Evolutionary conservation across 2,329 filamentous ascomycete species (phyloP).

Genomic region (Aspergillus sp.): DNA sequence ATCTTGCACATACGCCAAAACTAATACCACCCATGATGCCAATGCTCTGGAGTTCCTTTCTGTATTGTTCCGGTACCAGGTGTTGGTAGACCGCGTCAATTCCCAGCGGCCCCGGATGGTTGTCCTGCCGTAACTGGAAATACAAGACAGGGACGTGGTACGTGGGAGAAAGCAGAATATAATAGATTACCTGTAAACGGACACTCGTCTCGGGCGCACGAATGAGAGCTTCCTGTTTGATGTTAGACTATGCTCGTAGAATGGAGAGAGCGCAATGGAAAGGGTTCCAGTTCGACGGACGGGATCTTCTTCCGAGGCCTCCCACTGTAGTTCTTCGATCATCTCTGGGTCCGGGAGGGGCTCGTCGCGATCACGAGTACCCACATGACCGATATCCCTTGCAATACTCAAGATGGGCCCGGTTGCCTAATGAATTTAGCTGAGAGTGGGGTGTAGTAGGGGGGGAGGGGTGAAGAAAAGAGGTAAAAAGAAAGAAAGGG

Average conservation of each 20-base stretch:
- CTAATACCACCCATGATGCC: slow-evolving; percentile 74
- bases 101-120: slow-evolving; percentile 57
- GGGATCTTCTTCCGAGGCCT: slow-evolving; percentile 33
- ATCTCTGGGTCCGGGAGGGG: slow-evolving; percentile 14
- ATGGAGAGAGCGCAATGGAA: slow-evolving; percentile 11
- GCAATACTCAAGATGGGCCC: slow-evolving; percentile 34
- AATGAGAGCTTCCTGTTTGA: slow-evolving; percentile 46
- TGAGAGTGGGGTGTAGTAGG: not conserved
- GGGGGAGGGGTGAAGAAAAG: not conserved
- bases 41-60: slow-evolving; percentile 59
- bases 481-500: not conserved
- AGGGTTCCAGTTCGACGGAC: slow-evolving; percentile 22
- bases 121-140: slow-evolving; percentile 66
- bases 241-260: slow-evolving; percentile 4
- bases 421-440: slow-evolving; percentile 27
- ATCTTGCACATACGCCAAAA: slow-evolving; percentile 65
- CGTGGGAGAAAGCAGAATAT: slow-evolving; percentile 73
- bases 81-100: slow-evolving; percentile 71
- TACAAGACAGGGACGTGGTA: slow-evolving; percentile 76
- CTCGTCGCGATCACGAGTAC: slow-evolving; percentile 9
- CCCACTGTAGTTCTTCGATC: slow-evolving; percentile 22
- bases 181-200: slow-evolving; percentile 63
- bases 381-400: slow-evolving; percentile 22
- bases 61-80: slow-evolving; percentile 69
- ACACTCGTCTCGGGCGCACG: slow-evolving; percentile 33